Base-by-base conservation (phyloP, 306 rosid genomes). In the Medicago lupulina region DNA sequence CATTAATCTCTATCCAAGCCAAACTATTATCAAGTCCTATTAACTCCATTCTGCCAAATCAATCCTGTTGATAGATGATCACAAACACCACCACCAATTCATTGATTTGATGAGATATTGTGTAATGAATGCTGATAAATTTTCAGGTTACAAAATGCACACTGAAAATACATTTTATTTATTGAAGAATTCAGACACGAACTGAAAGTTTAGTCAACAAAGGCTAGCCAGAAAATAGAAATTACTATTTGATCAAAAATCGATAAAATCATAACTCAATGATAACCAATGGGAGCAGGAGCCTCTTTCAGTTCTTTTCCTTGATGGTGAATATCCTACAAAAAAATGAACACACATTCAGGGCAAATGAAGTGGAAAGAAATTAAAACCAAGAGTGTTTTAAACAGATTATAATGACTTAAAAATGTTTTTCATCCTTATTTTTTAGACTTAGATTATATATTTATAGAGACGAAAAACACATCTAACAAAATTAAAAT, bases 321-420 rank as follows among this genome's bases (percentile, higher is more conserved):
- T 72, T 85, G 86, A 14, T 50, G 75, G 3, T 85, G 88, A 46
- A 85, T 85, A 75, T 85, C 88, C 88, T 85, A 83, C 78, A 75
- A 2, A 10, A 63, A 73, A 17, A 38, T 43, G 5, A 60, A 53
- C 41, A 53, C 11, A 47, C 31, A 55, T 60, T 73, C n/a, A 49
- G n/a, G 34, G 51, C 28, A 70, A 9, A 31, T 31, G 13, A 25
- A 13, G 14, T 51, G 15, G 0, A 15, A 39, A 38, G 18, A 65
- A 38, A 19, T 0, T 7, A 40, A 16, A 11, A 34, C 7, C 9
- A 16, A 2, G 2, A 2, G 1, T 49, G 41, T 1, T 34, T 28
- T 28, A 28, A 51, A 17, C 17, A 51, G 7, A 7, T n/a, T 51
- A 51, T 13, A 28, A 28, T 28, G 31, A 28, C 31, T 28, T 28